Evolutionary conservation across 768 basidiomycete genomes (phyloP).

Genomic region (Pisolithus sp.): DNA sequence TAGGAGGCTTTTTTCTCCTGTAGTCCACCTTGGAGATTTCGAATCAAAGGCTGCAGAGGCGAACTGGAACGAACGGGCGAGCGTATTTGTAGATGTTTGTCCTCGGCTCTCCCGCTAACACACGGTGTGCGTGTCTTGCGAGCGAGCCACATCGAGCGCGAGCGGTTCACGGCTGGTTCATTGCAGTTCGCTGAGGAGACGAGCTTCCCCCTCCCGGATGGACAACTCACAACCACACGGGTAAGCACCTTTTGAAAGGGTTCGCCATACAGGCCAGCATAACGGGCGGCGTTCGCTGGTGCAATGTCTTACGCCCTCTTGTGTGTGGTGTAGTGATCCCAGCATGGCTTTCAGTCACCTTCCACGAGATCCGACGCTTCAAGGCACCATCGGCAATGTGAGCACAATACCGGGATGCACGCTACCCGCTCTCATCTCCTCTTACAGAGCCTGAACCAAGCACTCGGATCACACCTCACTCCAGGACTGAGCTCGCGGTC

Average conservation of each 20-base stretch:
- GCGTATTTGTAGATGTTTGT: slow-evolving; percentile 16
- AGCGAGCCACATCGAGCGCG: slow-evolving; percentile 29
- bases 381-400: slow-evolving; percentile 43
- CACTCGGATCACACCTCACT: slow-evolving; percentile 48
- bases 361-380: slow-evolving; percentile 47
- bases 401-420: slow-evolving; percentile 25
- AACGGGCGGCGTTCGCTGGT: neutral
- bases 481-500: slow-evolving; percentile 30
- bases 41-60: neutral
- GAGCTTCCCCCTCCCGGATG: slow-evolving; percentile 11
- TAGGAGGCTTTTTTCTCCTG: slow-evolving; percentile 1
- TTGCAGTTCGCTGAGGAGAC: slow-evolving; percentile 28
- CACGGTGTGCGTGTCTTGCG: slow-evolving; percentile 14
- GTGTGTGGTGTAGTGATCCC: slow-evolving; percentile 40
- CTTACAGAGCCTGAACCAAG: slow-evolving; percentile 53
- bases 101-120: slow-evolving; percentile 3
- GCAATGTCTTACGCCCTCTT: slow-evolving; percentile 12
- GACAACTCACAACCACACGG: slow-evolving; percentile 30
- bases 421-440: slow-evolving; percentile 19
- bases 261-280: neutral
- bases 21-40: too few relatives aligned
- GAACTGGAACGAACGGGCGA: slow-evolving; percentile 16
- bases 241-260: slow-evolving; percentile 18
- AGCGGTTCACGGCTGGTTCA: slow-evolving; percentile 32
- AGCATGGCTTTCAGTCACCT: slow-evolving; percentile 59